phyloP scores from a whole-genome alignment of 495 filamentous ascomycete genomes.

The Annulohypoxylon nitens region DNA sequence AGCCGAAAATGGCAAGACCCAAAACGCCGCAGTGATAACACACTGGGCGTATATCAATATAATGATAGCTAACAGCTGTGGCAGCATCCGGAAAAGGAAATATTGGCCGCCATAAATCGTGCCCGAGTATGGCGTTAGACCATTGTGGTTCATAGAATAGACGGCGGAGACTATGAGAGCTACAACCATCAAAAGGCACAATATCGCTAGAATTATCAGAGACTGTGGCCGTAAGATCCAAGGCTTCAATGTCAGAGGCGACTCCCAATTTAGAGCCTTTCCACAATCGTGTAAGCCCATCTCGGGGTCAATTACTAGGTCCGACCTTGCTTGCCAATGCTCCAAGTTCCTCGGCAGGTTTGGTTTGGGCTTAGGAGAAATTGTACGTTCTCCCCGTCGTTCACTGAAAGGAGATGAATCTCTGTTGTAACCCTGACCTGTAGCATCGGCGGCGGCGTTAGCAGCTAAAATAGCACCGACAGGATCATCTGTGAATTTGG shows the following conservation, averaged over 20 bases:
- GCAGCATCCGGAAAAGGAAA: slow-evolving; percentile 87
- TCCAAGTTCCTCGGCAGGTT: slow-evolving; percentile 39
- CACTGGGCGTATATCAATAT: slow-evolving; percentile 81
- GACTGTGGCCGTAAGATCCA: slow-evolving; percentile 72
- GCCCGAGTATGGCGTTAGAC: slow-evolving; percentile 73
- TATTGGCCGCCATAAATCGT: slow-evolving; percentile 77
- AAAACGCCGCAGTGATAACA: slow-evolving; percentile 79
- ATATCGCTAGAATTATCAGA: slow-evolving; percentile 67
- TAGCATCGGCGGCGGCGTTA: slow-evolving; percentile 2
- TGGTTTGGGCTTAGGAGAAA: slow-evolving; percentile 6
- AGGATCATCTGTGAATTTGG: not conserved
- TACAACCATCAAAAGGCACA: slow-evolving; percentile 77
- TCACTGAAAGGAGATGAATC: not conserved
- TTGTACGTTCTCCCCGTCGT: not conserved
- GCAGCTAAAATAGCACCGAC: not conserved
- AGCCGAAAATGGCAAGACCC: slow-evolving; percentile 79
- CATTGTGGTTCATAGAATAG: slow-evolving; percentile 72
- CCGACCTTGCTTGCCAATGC: slow-evolving; percentile 47
- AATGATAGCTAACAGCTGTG: slow-evolving; percentile 79
- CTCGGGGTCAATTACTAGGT: slow-evolving; percentile 35
- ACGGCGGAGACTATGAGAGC: slow-evolving; percentile 79
- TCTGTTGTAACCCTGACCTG: not conserved
- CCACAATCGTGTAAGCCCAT: slow-evolving; percentile 38
- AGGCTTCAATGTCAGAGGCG: slow-evolving; percentile 74
- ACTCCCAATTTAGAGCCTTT: slow-evolving; percentile 37